Percentiles rank a stretch among this genome's conserved stretches.
Evolutionary conservation across 495 filamentous ascomycete genomes (phyloP).

Genomic region (Bacidia rubella): DNA sequence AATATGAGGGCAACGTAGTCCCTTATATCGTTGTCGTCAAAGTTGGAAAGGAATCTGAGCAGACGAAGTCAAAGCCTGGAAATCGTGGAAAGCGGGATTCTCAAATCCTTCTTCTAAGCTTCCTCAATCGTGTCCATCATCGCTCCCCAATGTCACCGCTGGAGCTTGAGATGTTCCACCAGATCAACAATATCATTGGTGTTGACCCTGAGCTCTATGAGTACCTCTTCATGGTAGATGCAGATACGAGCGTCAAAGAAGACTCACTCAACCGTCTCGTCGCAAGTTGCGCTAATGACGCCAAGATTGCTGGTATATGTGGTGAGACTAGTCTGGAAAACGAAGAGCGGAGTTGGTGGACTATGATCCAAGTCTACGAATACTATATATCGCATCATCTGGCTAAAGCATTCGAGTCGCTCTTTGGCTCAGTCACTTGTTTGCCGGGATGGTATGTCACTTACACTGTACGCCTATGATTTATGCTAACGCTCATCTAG

Average conservation of each 20-base stretch:
- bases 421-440: slow-evolving; percentile 96
- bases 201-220: slow-evolving; percentile 99
- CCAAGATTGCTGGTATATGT: slow-evolving; percentile 80
- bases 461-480: neutral
- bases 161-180: slow-evolving; percentile 96
- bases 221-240: slow-evolving; percentile 92
- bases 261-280: slow-evolving; percentile 92
- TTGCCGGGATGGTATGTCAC: slow-evolving; percentile 81
- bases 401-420: slow-evolving; percentile 93
- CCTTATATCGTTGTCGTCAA: slow-evolving; percentile 96
- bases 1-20: slow-evolving; percentile 95
- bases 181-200: slow-evolving; percentile 97
- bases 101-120: slow-evolving; percentile 95
- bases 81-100: slow-evolving; percentile 99
- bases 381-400: slow-evolving; percentile 99
- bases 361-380: slow-evolving; percentile 99
- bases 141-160: slow-evolving; percentile 90
- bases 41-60: slow-evolving; percentile 92
- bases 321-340: slow-evolving; percentile 91
- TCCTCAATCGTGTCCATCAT: slow-evolving; percentile 96
- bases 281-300: slow-evolving; percentile 79
- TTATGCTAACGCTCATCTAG: slow-evolving; percentile 31
- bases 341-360: slow-evolving; percentile 80
- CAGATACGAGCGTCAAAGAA: slow-evolving; percentile 83
- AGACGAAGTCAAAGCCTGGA: slow-evolving; percentile 76